Evolutionary conservation across 1,139 yeast genomes (phyloP).

Genomic region (Yamadazyma conglobata): DNA sequence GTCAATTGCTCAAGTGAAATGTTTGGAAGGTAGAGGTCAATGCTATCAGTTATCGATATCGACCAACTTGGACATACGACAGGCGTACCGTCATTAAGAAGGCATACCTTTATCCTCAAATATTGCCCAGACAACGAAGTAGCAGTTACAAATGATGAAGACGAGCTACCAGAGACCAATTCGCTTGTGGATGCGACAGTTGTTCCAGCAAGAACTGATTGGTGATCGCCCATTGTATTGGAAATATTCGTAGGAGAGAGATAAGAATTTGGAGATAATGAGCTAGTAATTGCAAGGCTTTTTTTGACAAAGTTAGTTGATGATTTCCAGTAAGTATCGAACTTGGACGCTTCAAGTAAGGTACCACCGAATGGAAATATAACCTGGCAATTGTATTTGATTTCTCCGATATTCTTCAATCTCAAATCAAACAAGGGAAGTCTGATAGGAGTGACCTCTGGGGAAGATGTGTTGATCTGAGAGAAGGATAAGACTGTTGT

Average conservation of each 20-base stretch:
- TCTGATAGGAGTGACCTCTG: slow-evolving; percentile 46
- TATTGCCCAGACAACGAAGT: slow-evolving; percentile 86
- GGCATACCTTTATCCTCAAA: slow-evolving; percentile 63
- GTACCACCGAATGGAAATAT: slow-evolving; percentile 87
- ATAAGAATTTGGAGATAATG: slow-evolving; percentile 30
- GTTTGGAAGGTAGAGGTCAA: slow-evolving; percentile 52
- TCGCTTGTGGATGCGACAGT: slow-evolving; percentile 18
- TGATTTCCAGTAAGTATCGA: slow-evolving; percentile 96
- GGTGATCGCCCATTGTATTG: slow-evolving; percentile 11
- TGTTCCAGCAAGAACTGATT: slow-evolving; percentile 10
- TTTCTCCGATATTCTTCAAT: slow-evolving; percentile 76
- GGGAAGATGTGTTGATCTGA: slow-evolving; percentile 42
- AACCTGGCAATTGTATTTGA: slow-evolving; percentile 74
- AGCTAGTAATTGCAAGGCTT: slow-evolving; percentile 20
- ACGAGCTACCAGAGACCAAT: slow-evolving; percentile 17
- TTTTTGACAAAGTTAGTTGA: slow-evolving; percentile 49
- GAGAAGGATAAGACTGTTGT: slow-evolving; percentile 70
- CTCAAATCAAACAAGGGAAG: slow-evolving; percentile 83
- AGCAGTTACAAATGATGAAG: slow-evolving; percentile 81
- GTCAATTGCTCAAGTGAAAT: slow-evolving; percentile 40
- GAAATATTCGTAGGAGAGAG: slow-evolving; percentile 16
- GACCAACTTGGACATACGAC: slow-evolving; percentile 75
- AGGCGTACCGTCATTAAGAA: slow-evolving; percentile 82
- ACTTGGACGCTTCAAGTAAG: slow-evolving; percentile 84
- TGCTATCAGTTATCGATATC: slow-evolving; percentile 52